phyloP scores from a whole-genome alignment of 768 basidiomycete genomes.

The Pisolithus tinctorius region DNA sequence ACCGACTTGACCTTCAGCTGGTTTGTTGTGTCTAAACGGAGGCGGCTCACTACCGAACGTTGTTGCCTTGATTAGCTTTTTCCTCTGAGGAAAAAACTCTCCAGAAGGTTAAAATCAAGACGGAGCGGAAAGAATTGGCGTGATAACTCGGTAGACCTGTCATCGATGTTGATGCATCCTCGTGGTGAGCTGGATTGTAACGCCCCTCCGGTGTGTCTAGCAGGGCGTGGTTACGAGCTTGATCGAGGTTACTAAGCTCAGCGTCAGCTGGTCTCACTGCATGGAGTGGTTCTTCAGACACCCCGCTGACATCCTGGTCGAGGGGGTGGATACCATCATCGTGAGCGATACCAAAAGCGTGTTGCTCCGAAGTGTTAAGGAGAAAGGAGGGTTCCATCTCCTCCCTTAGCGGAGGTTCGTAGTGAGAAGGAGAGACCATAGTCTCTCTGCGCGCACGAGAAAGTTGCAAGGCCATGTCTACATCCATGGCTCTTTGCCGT shows the following conservation, averaged over 20 bases:
- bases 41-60: constrained; percentile 32
- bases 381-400: constrained; percentile 28
- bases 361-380: constrained; percentile 46
- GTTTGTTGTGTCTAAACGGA: constrained; percentile 8
- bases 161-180: constrained; percentile 20
- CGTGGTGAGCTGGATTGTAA: constrained; percentile 23
- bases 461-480: constrained; percentile 83
- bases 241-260: constrained; percentile 31
- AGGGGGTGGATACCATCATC: constrained; percentile 19
- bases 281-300: constrained; percentile 2
- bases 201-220: constrained; percentile 24
- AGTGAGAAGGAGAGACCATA: constrained; percentile 32
- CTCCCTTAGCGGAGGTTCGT: constrained; percentile 21
- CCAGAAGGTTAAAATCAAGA: constrained; percentile 71
- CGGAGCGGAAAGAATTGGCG: constrained; percentile 44
- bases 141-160: constrained; percentile 67
- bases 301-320: constrained; percentile 9
- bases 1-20: constrained; percentile 10
- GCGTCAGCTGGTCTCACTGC: constrained; percentile 24
- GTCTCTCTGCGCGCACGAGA: constrained; percentile 68
- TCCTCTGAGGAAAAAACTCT: constrained; percentile 68
- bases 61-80: constrained; percentile 56
- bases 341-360: constrained; percentile 37
- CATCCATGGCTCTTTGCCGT: constrained; percentile 89
- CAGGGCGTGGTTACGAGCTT: constrained; percentile 44